Conservation (phyloP, 2,329 filamentous ascomycete species). For the Pseudogymnoascus sp. region DNA sequence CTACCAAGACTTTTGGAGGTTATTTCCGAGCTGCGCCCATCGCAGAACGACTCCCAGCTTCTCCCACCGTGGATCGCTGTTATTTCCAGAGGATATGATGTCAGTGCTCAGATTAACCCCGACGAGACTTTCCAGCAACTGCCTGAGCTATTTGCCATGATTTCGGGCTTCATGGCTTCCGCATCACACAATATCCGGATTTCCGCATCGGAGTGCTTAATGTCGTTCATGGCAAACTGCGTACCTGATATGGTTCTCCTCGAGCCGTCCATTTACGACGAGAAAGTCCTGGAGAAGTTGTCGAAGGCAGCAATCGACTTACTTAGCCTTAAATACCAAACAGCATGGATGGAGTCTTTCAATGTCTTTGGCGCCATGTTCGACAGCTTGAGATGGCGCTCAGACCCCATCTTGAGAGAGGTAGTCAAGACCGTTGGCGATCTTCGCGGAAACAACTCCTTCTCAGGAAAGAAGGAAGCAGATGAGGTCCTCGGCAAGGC, state of each 20-base stretch:
- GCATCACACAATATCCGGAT: slow-evolving; percentile 87
- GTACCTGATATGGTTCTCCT: slow-evolving; percentile 74
- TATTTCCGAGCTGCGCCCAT: slow-evolving; percentile 83
- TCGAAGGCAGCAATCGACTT: slow-evolving; percentile 64
- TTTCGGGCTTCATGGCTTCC: slow-evolving; percentile 74
- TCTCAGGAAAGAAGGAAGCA: slow-evolving; percentile 88
- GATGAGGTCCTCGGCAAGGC: slow-evolving; percentile 85
- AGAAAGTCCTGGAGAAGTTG: slow-evolving; percentile 78
- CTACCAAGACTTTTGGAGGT: slow-evolving; percentile 82
- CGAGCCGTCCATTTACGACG: slow-evolving; percentile 85
- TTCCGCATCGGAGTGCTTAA: slow-evolving; percentile 87
- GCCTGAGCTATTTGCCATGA: slow-evolving; percentile 72
- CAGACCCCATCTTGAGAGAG: slow-evolving; percentile 66
- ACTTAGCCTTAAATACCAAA: slow-evolving; percentile 83
- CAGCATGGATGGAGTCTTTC: slow-evolving; percentile 92
- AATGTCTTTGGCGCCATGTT: slow-evolving; percentile 81
- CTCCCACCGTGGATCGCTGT: slow-evolving; percentile 96
- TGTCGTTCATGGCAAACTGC: slow-evolving; percentile 87
- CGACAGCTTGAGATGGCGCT: slow-evolving; percentile 75
- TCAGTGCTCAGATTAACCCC: slow-evolving; percentile 78
- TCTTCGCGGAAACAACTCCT: slow-evolving; percentile 77
- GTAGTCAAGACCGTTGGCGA: slow-evolving; percentile 76
- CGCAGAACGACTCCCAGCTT: slow-evolving; percentile 87
- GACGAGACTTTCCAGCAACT: slow-evolving; percentile 89
- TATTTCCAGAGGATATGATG: slow-evolving; percentile 86